Conservation (phyloP, 305 asterid genomes). For the Stenogyne calaminthoides region DNA sequence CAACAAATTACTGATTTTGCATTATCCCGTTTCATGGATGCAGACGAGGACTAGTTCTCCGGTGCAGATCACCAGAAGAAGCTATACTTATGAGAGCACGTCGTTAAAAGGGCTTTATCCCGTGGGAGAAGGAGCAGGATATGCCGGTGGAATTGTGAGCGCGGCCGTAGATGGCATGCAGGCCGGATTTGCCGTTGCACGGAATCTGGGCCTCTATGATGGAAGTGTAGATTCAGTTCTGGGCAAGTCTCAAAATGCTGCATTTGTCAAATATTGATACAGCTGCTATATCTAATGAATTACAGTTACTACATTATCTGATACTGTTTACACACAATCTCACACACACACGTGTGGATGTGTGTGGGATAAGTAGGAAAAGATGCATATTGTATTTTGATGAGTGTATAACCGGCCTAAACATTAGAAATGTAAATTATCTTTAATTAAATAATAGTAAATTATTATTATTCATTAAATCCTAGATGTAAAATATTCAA, state of each 20-base stretch:
- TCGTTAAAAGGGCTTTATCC: slow-evolving; percentile 87
- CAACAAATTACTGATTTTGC: not conserved
- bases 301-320: not conserved
- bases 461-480: too few species aligned
- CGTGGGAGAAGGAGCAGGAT: slow-evolving; percentile 94
- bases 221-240: slow-evolving; percentile 51
- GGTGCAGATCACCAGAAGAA: slow-evolving; percentile 66
- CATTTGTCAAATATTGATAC: slow-evolving; percentile 56
- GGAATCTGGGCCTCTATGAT: slow-evolving; percentile 65
- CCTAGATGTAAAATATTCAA: too few species aligned
- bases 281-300: not conserved
- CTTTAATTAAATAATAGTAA: too few species aligned
- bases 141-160: slow-evolving; percentile 95
- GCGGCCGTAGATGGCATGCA: slow-evolving; percentile 96
- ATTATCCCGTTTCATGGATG: not conserved
- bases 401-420: too few species aligned
- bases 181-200: slow-evolving; percentile 80
- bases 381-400: too few species aligned
- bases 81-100: slow-evolving; percentile 79
- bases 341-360: too few species aligned
- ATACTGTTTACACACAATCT: not conserved
- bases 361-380: too few species aligned
- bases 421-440: too few species aligned
- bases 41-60: slow-evolving; percentile 98
- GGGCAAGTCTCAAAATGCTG: slow-evolving; percentile 63